These are phyloP conservation scores for Bonnemaisonia californica DNA, from an alignment of 31 red algal species.

Conservation along the genomic window DNA sequence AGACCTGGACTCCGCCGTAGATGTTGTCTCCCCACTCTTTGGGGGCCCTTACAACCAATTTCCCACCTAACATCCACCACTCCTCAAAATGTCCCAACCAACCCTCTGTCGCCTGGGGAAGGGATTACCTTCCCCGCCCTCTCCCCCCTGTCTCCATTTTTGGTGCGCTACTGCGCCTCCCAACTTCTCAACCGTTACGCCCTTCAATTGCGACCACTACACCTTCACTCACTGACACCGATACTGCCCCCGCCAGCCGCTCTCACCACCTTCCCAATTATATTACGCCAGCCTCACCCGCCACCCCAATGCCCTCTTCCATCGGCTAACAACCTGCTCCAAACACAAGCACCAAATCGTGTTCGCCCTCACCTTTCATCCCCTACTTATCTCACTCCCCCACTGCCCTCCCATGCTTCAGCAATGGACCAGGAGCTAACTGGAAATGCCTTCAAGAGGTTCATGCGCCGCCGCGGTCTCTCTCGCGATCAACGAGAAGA, in stretches of 20 bases:
- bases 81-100: slow-evolving; percentile 1
- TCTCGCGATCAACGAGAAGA: slow-evolving; percentile 29
- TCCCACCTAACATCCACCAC: neutral
- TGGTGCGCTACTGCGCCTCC: neutral
- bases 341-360: too few relatives aligned
- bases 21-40: neutral
- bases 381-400: too few relatives aligned
- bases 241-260: neutral
- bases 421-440: slow-evolving; percentile 68
- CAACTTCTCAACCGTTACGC: neutral
- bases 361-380: neutral
- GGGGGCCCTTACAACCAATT: neutral
- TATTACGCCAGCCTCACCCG: neutral
- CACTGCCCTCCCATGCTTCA: neutral
- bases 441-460: slow-evolving; percentile 61
- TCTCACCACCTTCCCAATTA: neutral
- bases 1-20: neutral
- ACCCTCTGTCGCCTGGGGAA: neutral
- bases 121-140: neutral
- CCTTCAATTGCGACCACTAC: slow-evolving; percentile 28
- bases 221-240: slow-evolving; percentile 9
- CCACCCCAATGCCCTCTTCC: neutral
- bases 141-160: neutral
- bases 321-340: neutral
- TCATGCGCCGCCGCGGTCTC: slow-evolving; percentile 58